Evolutionary conservation across 163 green algal species (phyloP).

Genomic region (Scenedesmus sp.): DNA sequence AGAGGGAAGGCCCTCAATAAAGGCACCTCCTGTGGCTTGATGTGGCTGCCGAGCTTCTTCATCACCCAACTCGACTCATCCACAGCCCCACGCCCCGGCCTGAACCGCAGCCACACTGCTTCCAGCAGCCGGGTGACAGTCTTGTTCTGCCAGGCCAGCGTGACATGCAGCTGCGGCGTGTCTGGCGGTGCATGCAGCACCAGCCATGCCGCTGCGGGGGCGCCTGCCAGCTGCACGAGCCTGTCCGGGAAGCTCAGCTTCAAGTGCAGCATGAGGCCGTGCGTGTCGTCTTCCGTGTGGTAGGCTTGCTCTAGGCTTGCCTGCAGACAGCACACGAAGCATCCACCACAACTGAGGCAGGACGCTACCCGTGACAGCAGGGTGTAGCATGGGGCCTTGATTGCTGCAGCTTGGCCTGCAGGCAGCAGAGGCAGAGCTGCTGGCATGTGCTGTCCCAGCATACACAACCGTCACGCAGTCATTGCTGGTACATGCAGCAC

Average conservation of each 20-base stretch:
- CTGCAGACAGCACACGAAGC: slow-evolving; percentile 12
- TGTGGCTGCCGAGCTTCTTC: slow-evolving; percentile 67
- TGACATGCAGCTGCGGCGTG: slow-evolving; percentile 52
- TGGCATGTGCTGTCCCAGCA: no score
- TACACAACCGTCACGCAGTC: no score
- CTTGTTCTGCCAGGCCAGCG: slow-evolving; percentile 76
- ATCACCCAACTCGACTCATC: slow-evolving; percentile 65
- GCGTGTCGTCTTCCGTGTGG: not conserved
- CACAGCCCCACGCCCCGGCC: slow-evolving; percentile 46
- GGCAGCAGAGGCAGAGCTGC: not conserved
- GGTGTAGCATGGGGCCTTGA: no score
- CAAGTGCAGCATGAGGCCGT: slow-evolving; percentile 15
- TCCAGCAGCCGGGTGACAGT: slow-evolving; percentile 79
- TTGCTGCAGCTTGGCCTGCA: no score
- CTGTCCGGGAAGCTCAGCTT: slow-evolving; percentile 42
- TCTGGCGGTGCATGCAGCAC: slow-evolving; percentile 38
- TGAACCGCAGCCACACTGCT: slow-evolving; percentile 73
- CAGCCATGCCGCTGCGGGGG: slow-evolving; percentile 65
- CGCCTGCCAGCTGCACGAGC: slow-evolving; percentile 59
- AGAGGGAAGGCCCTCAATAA: no score
- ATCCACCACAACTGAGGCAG: no score
- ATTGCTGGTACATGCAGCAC: no score
- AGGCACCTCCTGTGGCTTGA: slow-evolving; percentile 58
- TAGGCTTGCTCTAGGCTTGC: slow-evolving; percentile 56
- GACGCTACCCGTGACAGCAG: no score